These are phyloP conservation scores for Trichoderma gracile DNA, from an alignment of 2,329 filamentous ascomycete genomes.

Conservation along the genomic window DNA sequence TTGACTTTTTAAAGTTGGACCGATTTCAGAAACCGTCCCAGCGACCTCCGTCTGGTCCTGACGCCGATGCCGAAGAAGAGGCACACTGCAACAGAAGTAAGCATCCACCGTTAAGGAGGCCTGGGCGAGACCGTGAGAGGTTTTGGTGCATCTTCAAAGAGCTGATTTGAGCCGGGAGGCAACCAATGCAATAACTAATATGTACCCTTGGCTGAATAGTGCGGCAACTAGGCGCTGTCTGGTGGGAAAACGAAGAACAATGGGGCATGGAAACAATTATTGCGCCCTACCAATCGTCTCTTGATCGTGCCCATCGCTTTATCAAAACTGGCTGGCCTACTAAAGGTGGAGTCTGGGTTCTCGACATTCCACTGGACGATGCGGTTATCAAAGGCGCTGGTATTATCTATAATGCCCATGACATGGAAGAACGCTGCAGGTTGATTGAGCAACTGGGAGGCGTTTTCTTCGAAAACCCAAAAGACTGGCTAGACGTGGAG, in stretches of 20 bases:
- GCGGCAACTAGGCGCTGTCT: constrained; percentile 4
- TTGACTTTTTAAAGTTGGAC: constrained; percentile 3
- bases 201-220: background rate
- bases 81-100: constrained; percentile 12
- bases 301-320: background rate
- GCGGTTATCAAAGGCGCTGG: background rate
- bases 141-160: background rate
- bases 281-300: background rate
- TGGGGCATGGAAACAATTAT: background rate
- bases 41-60: background rate
- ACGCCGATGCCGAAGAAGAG: constrained; percentile 1
- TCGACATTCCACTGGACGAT: background rate
- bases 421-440: constrained; percentile 2
- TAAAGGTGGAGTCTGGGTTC: constrained; percentile 8
- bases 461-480: background rate
- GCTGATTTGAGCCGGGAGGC: background rate
- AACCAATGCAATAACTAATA: background rate
- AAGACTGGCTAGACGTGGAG: background rate
- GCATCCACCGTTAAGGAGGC: background rate
- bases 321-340: constrained; percentile 4
- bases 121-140: background rate
- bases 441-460: constrained; percentile 9
- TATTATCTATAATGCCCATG: background rate
- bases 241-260: background rate
- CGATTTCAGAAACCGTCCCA: background rate